Base-by-base conservation (phyloP, 2,329 filamentous ascomycete species). In the Colletotrichum trifolii region DNA sequence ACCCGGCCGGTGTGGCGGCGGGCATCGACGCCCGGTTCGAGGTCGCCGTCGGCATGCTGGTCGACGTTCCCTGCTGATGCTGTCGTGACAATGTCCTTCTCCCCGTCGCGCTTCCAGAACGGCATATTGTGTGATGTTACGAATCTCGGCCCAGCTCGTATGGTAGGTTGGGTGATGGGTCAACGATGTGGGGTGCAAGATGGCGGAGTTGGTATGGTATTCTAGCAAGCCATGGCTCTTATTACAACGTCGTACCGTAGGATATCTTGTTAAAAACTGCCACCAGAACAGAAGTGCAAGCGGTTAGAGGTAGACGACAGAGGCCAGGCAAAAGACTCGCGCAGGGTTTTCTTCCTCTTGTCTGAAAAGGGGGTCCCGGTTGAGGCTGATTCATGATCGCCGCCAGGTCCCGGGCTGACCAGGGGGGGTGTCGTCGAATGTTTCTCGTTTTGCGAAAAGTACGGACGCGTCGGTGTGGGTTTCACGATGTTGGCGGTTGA, bases 321-420 rank as follows among this genome's bases (percentile, higher is more conserved):
- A 46, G 12, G 6, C 8, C 43, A 10, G 43, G 15, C 17, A 10
- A 2, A 46, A 46, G 15, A 46, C 42, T 9, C 15, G 15, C 10
- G 15, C 34, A 38, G 34, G 42, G 10, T 59, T 25, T 15, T 25
- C n/a, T 15, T 17, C n/a, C n/a, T 53, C 63, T 61, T 39, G 25
- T 25, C 34, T 66, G 54, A 35, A 49, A 54, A 48, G 35, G 50
- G 50, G 62, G 38, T 39, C 57, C 50, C 55, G 36, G 45, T 36
- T 40, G 46, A 65, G 57, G 62, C 62, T 50, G 57, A 48, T 50
- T 54, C 42, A 49, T 61, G 62, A 56, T 58, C 48, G 59, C 42
- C 54, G 15, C 53, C 58, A 52, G 48, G 58, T 64, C 52, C 45
- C 57, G 46, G 57, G 52, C 49, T 42, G 62, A 61, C 62, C 62